Base-by-base conservation (phyloP, 805 yeast species). In the Citeromyces matritensis region DNA sequence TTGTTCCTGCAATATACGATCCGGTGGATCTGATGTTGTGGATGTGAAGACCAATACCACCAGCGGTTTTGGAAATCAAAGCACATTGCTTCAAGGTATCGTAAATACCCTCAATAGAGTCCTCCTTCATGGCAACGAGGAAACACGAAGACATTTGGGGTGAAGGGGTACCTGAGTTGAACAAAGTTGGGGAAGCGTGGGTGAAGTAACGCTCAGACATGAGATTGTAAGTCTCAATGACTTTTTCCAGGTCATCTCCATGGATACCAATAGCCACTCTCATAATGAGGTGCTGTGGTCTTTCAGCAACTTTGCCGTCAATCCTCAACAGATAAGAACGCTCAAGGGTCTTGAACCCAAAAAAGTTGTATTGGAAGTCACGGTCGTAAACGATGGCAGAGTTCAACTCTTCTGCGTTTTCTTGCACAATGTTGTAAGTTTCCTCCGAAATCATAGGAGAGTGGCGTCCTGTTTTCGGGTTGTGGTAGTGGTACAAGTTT, bases 351-450 rank as follows among this genome's bases (percentile, higher is more conserved):
- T 69, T 69, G 55, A 69, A 69, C 11, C 76, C 77, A 42, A 70
- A 70, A 48, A 67, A 70, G 52, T 66, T 68, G 52, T 63, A 66
- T 43, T 58, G 56, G 51, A 67, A 68, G 45, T 70, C 77, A 42
- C 95, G 69, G 39, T 73, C 79, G 41, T 70, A 73, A 24, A 69
- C 78, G 30, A 88, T 72, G 11, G 93, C 74, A 8, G 74, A 61
- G 55, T 88, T 73, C 33, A 88, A 61, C 47, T 62, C 71, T 25
- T 73, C 79, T 30, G 69, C 69, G 50, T 83, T 59, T 32, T 67
- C 55, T 62, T 57, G 58, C 9, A 85, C 91, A 33, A 70, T 64
- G 12, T 73, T 59, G 44, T 65, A 70, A 24, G 80, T 69, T 35
- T 68, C 72, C 27, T 77, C 58, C 3, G 93, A 72, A 21, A 88